Conservation (phyloP, 345 rosid genomes). For the Gossypioides kirkii region DNA sequence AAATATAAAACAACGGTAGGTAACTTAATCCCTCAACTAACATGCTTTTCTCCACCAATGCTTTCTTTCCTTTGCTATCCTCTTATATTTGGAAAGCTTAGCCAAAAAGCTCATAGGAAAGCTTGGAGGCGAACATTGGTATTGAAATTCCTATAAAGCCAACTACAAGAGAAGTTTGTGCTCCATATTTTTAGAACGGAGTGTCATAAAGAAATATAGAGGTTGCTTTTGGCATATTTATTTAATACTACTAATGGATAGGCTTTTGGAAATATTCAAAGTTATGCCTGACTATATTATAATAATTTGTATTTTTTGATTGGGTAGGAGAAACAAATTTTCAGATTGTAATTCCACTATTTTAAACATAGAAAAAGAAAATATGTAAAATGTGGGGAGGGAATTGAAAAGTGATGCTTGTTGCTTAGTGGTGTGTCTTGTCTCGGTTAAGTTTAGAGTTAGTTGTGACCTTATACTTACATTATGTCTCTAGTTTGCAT, state of each 20-base stretch:
- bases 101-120: neutral
- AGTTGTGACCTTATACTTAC: neutral
- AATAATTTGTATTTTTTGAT: neutral
- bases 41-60: neutral
- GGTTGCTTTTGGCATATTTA: neutral
- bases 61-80: neutral
- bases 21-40: neutral
- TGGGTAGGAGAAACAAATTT: neutral
- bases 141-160: neutral
- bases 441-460: neutral
- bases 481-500: neutral
- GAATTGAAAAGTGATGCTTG: neutral
- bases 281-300: neutral
- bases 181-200: neutral
- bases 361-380: neutral
- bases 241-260: neutral
- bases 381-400: neutral
- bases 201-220: neutral
- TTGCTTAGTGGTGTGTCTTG: neutral
- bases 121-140: neutral
- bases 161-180: neutral
- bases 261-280: neutral
- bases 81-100: neutral
- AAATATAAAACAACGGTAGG: neutral
- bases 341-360: neutral